phyloP scores from a whole-genome alignment of 345 rosid genomes.

The Linum trigynum region DNA sequence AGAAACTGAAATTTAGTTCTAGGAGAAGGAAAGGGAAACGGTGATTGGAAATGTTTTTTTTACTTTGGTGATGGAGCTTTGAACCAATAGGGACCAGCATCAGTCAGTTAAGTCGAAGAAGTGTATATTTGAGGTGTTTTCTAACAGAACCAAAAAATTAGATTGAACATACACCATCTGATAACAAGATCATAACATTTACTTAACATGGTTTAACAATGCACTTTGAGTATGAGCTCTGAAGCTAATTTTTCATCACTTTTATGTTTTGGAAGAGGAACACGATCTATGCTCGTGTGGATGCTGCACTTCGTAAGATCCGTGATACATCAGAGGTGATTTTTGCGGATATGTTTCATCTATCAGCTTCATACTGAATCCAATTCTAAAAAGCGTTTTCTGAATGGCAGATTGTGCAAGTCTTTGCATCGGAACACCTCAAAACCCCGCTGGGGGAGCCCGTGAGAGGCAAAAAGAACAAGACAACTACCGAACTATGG shows the following conservation, averaged over 20 bases:
- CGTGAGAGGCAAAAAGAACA: constrained; percentile 82
- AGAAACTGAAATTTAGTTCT: too few species aligned
- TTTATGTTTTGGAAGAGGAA: constrained; percentile 60
- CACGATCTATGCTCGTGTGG: constrained; percentile 83
- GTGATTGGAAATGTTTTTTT: too few species aligned
- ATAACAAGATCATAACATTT: too few species aligned
- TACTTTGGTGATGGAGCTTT: too few species aligned
- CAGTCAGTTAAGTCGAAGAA: too few species aligned
- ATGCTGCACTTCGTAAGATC: constrained; percentile 72
- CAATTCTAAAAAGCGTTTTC: not conserved
- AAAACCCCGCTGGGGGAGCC: constrained; percentile 94
- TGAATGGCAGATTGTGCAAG: constrained; percentile 54
- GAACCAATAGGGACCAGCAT: too few species aligned
- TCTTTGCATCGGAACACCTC: constrained; percentile 74
- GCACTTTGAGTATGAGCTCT: not conserved
- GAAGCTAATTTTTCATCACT: not conserved
- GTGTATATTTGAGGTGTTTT: too few species aligned
- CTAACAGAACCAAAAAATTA: too few species aligned
- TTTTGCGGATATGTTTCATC: not conserved
- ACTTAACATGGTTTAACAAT: too few species aligned
- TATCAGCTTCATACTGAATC: not conserved
- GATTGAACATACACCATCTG: too few species aligned
- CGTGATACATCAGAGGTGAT: constrained; percentile 89
- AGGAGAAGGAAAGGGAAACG: too few species aligned
- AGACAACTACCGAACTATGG: constrained; percentile 77